Evolutionary conservation across 495 filamentous ascomycete genomes (phyloP).

Genomic region (Neurospora sp.): DNA sequence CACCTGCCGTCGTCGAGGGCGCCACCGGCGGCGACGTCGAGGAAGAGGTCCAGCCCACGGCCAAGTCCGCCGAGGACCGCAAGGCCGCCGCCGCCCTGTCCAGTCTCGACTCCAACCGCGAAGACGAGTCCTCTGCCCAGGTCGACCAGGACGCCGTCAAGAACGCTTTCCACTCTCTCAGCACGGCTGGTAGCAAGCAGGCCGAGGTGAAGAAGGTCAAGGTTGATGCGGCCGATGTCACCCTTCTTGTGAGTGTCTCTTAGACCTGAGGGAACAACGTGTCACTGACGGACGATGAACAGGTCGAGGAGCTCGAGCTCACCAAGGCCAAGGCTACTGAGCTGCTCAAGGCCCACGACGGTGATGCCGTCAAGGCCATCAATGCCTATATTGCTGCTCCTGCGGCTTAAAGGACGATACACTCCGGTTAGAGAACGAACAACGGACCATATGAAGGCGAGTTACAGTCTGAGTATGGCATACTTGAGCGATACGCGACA

Average conservation of each 20-base stretch:
- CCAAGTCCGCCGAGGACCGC: constrained; percentile 70
- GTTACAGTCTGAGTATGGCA: too few species aligned
- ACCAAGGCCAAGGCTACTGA: constrained; percentile 76
- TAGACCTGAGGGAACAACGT: neutral
- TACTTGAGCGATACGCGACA: neutral
- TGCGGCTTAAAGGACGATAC: neutral
- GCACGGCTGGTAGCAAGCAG: constrained; percentile 23
- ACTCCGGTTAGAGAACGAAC: neutral
- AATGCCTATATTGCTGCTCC: constrained; percentile 36
- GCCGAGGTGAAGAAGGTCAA: constrained; percentile 41
- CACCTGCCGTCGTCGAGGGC: constrained; percentile 45
- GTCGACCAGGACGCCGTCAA: constrained; percentile 75
- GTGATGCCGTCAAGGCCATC: constrained; percentile 63
- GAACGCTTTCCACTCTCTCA: constrained; percentile 69
- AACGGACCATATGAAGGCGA: neutral
- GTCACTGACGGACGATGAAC: constrained; percentile 1
- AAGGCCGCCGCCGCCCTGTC: constrained; percentile 82
- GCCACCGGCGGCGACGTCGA: constrained; percentile 52
- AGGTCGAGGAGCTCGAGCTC: constrained; percentile 75
- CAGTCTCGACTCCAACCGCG: constrained; percentile 58
- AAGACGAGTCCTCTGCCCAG: constrained; percentile 39
- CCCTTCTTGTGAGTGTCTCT: constrained; percentile 25
- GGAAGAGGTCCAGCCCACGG: constrained; percentile 51
- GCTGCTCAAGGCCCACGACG: constrained; percentile 67
- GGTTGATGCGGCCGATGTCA: constrained; percentile 37